These are phyloP conservation scores for Linum lewisii DNA, from an alignment of 345 rosid genomes.

Conservation along the genomic window DNA sequence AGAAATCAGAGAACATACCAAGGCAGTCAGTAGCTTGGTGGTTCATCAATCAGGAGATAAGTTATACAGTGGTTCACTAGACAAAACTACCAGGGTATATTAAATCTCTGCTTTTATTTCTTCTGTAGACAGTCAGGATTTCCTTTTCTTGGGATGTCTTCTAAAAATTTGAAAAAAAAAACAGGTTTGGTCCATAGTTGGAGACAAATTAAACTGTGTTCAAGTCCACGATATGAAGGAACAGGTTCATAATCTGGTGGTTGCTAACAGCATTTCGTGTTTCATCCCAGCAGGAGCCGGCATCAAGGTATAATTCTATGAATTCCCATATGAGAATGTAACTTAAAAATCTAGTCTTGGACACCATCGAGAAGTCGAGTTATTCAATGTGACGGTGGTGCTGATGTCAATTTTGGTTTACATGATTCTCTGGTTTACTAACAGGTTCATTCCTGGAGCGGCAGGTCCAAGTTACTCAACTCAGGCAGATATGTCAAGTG, in stretches of 20 bases:
- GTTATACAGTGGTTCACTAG: slow-evolving; percentile 58
- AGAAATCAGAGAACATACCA: slow-evolving; percentile 46
- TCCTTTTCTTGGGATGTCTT: neutral
- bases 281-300: slow-evolving; percentile 69
- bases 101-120: neutral
- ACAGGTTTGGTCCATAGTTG: slow-evolving; percentile 47
- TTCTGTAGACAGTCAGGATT: too few relatives aligned
- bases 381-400: too few relatives aligned
- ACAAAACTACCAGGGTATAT: slow-evolving; percentile 48
- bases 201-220: slow-evolving; percentile 27
- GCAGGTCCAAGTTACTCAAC: slow-evolving; percentile 42
- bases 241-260: slow-evolving; percentile 46
- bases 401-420: too few relatives aligned
- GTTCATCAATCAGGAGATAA: slow-evolving; percentile 41
- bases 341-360: neutral
- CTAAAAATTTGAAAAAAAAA: slow-evolving; percentile 3
- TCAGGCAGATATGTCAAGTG: slow-evolving; percentile 39
- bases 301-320: slow-evolving; percentile 36
- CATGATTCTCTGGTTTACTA: neutral
- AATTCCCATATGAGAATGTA: neutral
- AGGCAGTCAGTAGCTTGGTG: slow-evolving; percentile 55
- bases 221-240: slow-evolving; percentile 65
- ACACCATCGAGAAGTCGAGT: too few relatives aligned
- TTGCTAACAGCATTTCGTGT: slow-evolving; percentile 37
- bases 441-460: slow-evolving; percentile 61